Base-by-base conservation (phyloP, 2,329 filamentous ascomycete species). In the Triangularia verruculosa region DNA sequence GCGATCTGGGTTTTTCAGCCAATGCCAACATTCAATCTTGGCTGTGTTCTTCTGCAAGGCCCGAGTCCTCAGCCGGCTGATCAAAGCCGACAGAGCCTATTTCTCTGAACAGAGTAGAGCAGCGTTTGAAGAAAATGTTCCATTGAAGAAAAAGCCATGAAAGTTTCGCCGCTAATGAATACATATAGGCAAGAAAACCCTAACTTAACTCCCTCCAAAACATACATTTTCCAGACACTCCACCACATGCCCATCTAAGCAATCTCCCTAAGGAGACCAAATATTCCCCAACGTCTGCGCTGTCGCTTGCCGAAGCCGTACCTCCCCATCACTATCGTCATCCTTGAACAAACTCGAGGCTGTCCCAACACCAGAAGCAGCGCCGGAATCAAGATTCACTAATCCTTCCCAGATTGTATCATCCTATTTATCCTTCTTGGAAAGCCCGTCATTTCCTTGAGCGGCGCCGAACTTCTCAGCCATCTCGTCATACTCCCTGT, bases 401-500 rank as follows among this genome's bases (percentile, higher is more conserved):
- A 54, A 22, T 2, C 51, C 51, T 2, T 54, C 51, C 51, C 51
- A 54, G 27, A 54, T 6, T 12, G 11, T 12, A 54, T 54, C 22
- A 54, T 54, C 51, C 51, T 54, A 54, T 54, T 54, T 54, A 24
- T 82, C 79, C 82, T 91, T 91, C 78, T 85, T 86, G 60, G 78
- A 77, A 28, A 82, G 81, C 12, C 74, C 77, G 55, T 82, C 79
- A 63, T 77, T 71, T 69, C 84, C 79, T 69, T 83, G 80, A 12
- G 85, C 83, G 64, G 82, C 79, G 64, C 87, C 84, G 71, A 93
- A 89, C 82, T 95, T 87, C 74, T 98, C 93, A 68, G 91, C 88
- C 72, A 98, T 83, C 70, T 89, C 87, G 75, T 91, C 86, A 79
- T 97, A 98, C 82, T 96, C 93, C 74, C 87, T 86, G 76, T 88